These are phyloP conservation scores for Penicillium sumatraense DNA, from an alignment of 2,329 filamentous ascomycete genomes.

Conservation along the genomic window DNA sequence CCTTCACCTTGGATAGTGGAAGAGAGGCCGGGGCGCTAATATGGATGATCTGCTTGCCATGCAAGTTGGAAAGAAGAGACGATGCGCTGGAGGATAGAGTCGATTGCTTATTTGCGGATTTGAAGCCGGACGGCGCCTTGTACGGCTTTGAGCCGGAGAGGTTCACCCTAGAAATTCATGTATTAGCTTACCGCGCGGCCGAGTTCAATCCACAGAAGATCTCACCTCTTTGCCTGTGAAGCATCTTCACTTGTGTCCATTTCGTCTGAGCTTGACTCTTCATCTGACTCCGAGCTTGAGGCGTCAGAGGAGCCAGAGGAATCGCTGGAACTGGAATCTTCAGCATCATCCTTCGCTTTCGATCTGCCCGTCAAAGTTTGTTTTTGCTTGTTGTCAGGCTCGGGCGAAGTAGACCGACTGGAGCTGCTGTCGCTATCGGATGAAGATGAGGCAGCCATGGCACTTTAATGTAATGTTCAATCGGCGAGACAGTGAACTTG, in stretches of 20 bases:
- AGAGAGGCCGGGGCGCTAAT: constrained; percentile 52
- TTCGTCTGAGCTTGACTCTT: constrained; percentile 22
- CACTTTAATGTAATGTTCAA: constrained; percentile 7
- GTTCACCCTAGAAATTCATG: constrained; percentile 11
- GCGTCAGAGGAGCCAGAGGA: constrained; percentile 21
- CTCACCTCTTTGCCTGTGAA: constrained; percentile 24
- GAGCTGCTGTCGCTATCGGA: constrained; percentile 32
- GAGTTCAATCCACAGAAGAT: neutral
- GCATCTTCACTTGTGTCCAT: constrained; percentile 28
- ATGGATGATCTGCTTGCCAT: constrained; percentile 54
- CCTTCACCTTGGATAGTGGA: constrained; percentile 49
- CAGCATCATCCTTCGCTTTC: constrained; percentile 23
- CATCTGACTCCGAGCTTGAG: constrained; percentile 6
- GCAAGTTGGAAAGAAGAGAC: constrained; percentile 43
- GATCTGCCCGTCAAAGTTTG: constrained; percentile 24
- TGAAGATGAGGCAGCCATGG: constrained; percentile 25
- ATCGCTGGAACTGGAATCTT: constrained; percentile 18
- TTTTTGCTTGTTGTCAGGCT: constrained; percentile 27
- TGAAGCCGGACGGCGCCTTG: constrained; percentile 50
- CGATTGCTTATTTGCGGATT: constrained; percentile 37
- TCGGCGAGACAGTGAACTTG: neutral
- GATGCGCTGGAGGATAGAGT: constrained; percentile 37
- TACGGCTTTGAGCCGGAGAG: constrained; percentile 41
- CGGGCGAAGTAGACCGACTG: constrained; percentile 33
- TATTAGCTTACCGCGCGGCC: neutral